phyloP scores from a whole-genome alignment of 2,329 filamentous ascomycete species.

The Diaporthe ampelina region DNA sequence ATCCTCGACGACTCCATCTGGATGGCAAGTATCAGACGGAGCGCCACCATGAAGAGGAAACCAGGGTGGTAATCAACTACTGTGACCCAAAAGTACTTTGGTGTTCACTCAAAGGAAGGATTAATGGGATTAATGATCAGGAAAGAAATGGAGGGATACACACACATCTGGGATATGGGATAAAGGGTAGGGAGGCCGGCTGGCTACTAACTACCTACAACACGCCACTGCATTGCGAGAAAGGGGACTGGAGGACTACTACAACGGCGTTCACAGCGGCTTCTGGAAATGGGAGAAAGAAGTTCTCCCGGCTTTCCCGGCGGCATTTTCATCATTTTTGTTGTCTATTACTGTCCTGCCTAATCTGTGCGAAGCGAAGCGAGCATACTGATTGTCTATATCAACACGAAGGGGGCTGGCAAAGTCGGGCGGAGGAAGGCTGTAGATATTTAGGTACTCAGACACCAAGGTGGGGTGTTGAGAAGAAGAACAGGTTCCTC shows the following conservation, averaged over 20 bases:
- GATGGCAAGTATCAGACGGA: slow-evolving; percentile 92
- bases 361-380: slow-evolving; percentile 22
- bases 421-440: background rate
- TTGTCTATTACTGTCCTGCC: background rate
- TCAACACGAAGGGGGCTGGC: background rate
- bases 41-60: slow-evolving; percentile 74
- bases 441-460: slow-evolving; percentile 6
- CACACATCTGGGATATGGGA: background rate
- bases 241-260: background rate
- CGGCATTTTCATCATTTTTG: background rate
- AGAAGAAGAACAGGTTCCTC: background rate
- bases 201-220: background rate
- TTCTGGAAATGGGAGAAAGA: slow-evolving; percentile 12
- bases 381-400: slow-evolving; percentile 23
- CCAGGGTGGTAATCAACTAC: slow-evolving; percentile 43
- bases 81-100: too few species aligned
- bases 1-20: slow-evolving; percentile 91
- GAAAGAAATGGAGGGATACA: background rate
- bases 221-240: slow-evolving; percentile 5
- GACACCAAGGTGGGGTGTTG: background rate
- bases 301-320: background rate
- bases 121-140: slow-evolving; percentile 28
- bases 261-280: slow-evolving; percentile 15
- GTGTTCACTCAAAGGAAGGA: background rate
- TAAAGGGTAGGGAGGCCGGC: background rate